Conservation (phyloP, 2,329 filamentous ascomycete species). For the Chaetothyriales sp. region DNA sequence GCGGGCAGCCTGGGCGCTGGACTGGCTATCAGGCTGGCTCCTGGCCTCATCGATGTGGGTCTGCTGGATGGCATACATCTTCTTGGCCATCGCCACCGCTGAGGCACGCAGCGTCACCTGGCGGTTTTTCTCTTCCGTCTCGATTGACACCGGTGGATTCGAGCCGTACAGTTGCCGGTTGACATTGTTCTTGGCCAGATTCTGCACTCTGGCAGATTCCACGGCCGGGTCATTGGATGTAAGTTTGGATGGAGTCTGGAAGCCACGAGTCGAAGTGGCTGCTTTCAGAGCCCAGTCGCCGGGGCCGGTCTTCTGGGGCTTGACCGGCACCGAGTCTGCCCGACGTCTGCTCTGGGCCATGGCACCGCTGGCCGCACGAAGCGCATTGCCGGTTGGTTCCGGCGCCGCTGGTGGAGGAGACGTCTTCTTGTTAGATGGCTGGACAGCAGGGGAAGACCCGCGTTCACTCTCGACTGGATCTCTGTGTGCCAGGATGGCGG, state of each 20-base stretch:
- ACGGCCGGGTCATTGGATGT: slow-evolving; percentile 27
- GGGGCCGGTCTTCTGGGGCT: slow-evolving; percentile 22
- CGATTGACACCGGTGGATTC: slow-evolving; percentile 53
- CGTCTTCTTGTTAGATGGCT: slow-evolving; percentile 44
- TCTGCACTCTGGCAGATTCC: slow-evolving; percentile 47
- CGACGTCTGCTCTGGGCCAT: slow-evolving; percentile 47
- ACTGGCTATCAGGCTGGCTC: slow-evolving; percentile 23
- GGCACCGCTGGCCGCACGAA: slow-evolving; percentile 64
- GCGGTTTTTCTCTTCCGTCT: slow-evolving; percentile 58
- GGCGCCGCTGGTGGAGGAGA: slow-evolving; percentile 31
- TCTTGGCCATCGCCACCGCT: slow-evolving; percentile 75
- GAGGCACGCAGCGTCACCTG: slow-evolving; percentile 64
- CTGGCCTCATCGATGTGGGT: slow-evolving; percentile 39
- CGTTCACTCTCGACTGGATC: slow-evolving; percentile 32
- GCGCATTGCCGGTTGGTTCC: slow-evolving; percentile 44
- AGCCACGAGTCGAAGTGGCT: slow-evolving; percentile 50
- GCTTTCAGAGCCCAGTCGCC: slow-evolving; percentile 54
- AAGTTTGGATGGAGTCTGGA: slow-evolving; percentile 26
- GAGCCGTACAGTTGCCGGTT: slow-evolving; percentile 64
- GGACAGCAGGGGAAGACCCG: slow-evolving; percentile 54
- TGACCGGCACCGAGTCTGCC: slow-evolving; percentile 46
- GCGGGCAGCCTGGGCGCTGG: slow-evolving; percentile 22
- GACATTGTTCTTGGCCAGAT: slow-evolving; percentile 53
- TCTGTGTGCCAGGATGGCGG: slow-evolving; percentile 51
- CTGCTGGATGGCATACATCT: slow-evolving; percentile 63